These are phyloP conservation scores for Camelina laxa DNA, from an alignment of 345 rosid genomes.

Conservation along the genomic window DNA sequence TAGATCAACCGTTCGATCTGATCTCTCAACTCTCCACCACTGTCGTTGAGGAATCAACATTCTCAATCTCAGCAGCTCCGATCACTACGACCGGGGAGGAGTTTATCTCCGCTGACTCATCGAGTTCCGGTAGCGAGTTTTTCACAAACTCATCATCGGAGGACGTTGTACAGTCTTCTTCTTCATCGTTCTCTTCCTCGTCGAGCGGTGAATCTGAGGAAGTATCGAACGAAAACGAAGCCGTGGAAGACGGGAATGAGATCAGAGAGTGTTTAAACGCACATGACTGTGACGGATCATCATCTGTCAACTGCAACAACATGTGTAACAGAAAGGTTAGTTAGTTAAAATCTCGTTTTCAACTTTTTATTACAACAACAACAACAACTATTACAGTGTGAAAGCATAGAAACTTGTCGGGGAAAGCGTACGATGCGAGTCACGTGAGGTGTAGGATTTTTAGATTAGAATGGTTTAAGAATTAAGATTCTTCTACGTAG, in stretches of 20 bases:
- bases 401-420: conserved; percentile 41
- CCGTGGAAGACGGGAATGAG: conserved; percentile 38
- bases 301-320: conserved; percentile 48
- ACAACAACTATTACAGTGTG: conserved; percentile 35
- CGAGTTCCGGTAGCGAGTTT: conserved; percentile 54
- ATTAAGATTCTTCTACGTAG: conserved; percentile 45
- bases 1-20: conserved; percentile 48
- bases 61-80: conserved; percentile 14
- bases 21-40: conserved; percentile 7
- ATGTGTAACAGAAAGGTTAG: conserved; percentile 56
- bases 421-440: conserved; percentile 37
- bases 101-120: conserved; percentile 31
- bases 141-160: conserved; percentile 45
- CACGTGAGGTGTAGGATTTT: conserved; percentile 48
- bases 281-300: conserved; percentile 49
- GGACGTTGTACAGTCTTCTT: conserved; percentile 43
- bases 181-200: conserved; percentile 33
- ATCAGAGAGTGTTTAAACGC: conserved; percentile 49
- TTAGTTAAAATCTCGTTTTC: conserved; percentile 26
- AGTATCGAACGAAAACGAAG: conserved; percentile 44
- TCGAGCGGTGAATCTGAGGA: conserved; percentile 51
- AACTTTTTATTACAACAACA: not conserved
- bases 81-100: not conserved
- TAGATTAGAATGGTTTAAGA: conserved; percentile 3
- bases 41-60: not conserved